Evolutionary conservation across 2,329 filamentous ascomycete species (phyloP), one percentile per base, ranked within the genome.

Genomic region (Septoria petroselini): DNA sequence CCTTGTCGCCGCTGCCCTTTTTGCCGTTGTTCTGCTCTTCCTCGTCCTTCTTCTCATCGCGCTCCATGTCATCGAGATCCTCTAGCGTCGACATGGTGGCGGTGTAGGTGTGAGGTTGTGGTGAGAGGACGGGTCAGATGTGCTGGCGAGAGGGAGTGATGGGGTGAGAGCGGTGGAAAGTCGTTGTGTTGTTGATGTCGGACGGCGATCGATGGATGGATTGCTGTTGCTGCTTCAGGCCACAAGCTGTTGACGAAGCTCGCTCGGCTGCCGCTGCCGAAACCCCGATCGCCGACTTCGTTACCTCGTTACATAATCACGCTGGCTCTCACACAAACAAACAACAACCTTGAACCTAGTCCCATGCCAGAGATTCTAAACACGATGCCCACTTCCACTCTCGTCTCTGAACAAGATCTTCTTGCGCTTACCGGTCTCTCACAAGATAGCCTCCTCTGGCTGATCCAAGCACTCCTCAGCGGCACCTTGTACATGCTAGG

Each of bases 61-160:
- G 85, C 76, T 93, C 86, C 70, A 94, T 79, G 71, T 91, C 87
- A 69, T 94, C 88, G 68, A 94, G 85, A 76, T 94, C 89, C 76
- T 95, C 89, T 65, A 94, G 83, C 62, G 88, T 93, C 62, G 89
- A 90, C 89, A 94, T 94, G 69, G 57, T 77, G 68, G 63, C 46
- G 45, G 51, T 50, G 45, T 27, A 21, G 41, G 5, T 34, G 41
- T 29, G 41, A 19, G 23, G 27, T 33, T 4, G 12, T 29, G 14
- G 23, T 1, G n/a, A 19, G 21, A 8, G 23, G 31, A 25, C 12
- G 31, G 14, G 3, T 3, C 11, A 14, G 31, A 12, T 17, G 23
- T 5, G 5, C 23, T 27, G 23, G 5, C 5, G 11, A 14, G 41
- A 9, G 23, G 2, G n/a, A n/a, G 21, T 14, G 31, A 25, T 15